Evolutionary conservation across 108 stramenopile species (phyloP), one percentile per base, ranked within the genome.

Genomic region (Epipyxis sp.): DNA sequence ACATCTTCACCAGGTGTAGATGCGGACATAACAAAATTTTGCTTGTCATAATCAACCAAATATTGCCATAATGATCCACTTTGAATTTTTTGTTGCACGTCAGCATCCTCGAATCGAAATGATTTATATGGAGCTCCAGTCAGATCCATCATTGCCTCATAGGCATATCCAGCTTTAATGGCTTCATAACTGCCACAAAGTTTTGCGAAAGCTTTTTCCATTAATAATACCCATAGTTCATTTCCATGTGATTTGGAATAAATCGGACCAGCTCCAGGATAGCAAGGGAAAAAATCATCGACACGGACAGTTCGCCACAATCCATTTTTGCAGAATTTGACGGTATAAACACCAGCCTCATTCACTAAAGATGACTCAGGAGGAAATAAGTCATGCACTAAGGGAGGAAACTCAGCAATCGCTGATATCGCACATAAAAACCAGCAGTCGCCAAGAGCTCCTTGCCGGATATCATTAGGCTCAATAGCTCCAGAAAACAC

Each of bases 131-230:
- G 59, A 59, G 2, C 29, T 16, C 84, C 84, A 34, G 85, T 86
- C n/a, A 86, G 44, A 30, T 86, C 85, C 43, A 71, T 78, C 0
- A 86, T 58, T 13, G 77, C 85, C 32, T 82, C 71, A 37, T 82
- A 61, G 0, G 78, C 85, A 34, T 50, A 82, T 27, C 85, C 85
- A 1, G 42, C 62, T 0, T 54, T 41, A 0, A 86, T 59, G 29
- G 79, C 59, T 10, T 35, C 62, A 54, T 83, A 86, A 35, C 34
- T 59, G 0, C 82, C 82, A 59, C 74, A 54, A 16, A 77, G 40
- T 57, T 86, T 86, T n/a, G 85, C 85, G 35, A 69, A 80, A 1
- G 85, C 85, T 67, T 86, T 86, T 40, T 86, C 85, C 0, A 79
- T 42, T 1, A 86, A 35, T 1, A 67, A n/a, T 1, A 83, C 85